Evolutionary conservation across 2,329 filamentous ascomycete species (phyloP), one percentile per base, ranked within the genome.

Genomic region (Cytospora piceicola): DNA sequence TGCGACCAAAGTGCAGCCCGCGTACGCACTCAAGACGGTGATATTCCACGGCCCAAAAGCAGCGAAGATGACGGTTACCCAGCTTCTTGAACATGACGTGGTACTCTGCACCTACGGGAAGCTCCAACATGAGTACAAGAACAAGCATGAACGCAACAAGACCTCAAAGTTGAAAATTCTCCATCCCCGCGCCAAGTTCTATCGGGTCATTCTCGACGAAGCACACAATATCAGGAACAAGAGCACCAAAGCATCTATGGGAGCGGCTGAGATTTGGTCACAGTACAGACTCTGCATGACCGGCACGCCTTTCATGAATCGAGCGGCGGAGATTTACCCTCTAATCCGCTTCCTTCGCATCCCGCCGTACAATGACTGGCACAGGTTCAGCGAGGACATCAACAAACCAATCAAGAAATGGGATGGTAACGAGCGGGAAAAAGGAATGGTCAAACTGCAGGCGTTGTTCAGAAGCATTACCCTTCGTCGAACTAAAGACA

Each of bases 401-500:
- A 52, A 58, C n/a, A 46, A 22, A 1, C 65, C 65, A 3, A 34
- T 65, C 20, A 52, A 32, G 5, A 55, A 32, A 1, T 67, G 65
- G 65, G 58, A 61, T 2, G 65, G 59, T 2, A 22, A 65, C 15
- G 56, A 24, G 3, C 17, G 56, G 5, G 34, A 42, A 8, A 12
- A n/a, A 2, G 61, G 32, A 2, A 61, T 67, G 36, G 7, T 51
- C 4, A 64, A 92, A 66, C 86, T 87, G 4, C 77, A 67, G 34
- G 61, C 59, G n/a, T 53, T 96, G 11, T 83, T 95, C 51, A 92
- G 90, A 71, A 89, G 90, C 0, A 86, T 93, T 58, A 88, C 95
- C 75, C 82, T 96, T 59, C 90, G 92, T 27, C 89, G 93, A 34
- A 93, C 88, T 51, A 96, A 96, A 76, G 82, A 85, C 49, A 91